A percentile compares a stretch with the other conserved stretches of the same genome.
Evolutionary conservation across 1,139 yeast genomes (phyloP).

Genomic region (Saccharomyces hybrid): DNA sequence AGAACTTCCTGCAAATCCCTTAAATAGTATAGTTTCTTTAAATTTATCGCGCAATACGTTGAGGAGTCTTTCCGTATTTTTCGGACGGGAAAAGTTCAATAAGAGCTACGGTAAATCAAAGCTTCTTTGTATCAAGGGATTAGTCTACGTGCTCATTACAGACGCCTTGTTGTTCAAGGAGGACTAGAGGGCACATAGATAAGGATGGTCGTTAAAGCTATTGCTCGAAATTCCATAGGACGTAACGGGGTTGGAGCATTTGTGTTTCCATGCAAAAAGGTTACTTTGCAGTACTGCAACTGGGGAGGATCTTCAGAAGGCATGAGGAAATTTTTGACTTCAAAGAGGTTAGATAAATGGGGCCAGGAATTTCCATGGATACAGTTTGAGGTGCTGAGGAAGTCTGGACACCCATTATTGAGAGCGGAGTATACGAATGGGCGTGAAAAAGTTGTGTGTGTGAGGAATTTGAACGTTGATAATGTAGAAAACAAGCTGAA

Average conservation of each 20-base stretch:
- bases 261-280: conserved; percentile 53
- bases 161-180: no score
- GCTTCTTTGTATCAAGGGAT: not conserved
- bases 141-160: not conserved
- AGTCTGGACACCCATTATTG: conserved; percentile 76
- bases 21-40: not conserved
- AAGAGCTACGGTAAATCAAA: not conserved
- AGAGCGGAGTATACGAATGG: conserved; percentile 55
- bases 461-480: conserved; percentile 49
- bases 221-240: conserved; percentile 48
- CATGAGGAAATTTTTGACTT: conserved; percentile 53
- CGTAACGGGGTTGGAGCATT: conserved; percentile 81
- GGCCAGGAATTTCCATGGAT: conserved; percentile 58
- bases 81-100: not conserved
- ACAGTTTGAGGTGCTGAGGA: conserved; percentile 61
- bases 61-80: not conserved
- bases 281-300: conserved; percentile 75
- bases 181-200: not conserved
- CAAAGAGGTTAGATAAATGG: conserved; percentile 46
- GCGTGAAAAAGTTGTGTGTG: conserved; percentile 49
- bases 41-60: not conserved
- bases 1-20: not conserved
- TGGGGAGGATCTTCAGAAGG: conserved; percentile 95
- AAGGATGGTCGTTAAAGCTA: conserved; percentile 37
- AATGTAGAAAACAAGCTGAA: conserved; percentile 48